A percentile compares a stretch with the other conserved stretches of the same genome.
phyloP scores from a whole-genome alignment of 495 filamentous ascomycete species.

The Amorphotheca resinae region DNA sequence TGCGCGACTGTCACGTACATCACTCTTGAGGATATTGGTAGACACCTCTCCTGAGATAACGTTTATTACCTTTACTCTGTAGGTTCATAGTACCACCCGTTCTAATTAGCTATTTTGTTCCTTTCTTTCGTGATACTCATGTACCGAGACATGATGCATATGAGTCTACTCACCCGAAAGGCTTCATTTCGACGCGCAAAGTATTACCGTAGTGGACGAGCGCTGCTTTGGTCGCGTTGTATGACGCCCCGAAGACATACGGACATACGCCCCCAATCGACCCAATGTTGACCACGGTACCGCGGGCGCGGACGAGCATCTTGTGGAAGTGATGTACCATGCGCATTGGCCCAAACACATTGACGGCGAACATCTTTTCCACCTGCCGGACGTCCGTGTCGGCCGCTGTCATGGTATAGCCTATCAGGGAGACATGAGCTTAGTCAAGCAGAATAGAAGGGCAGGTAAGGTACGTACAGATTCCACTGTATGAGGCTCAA shows the following conservation, averaged over 20 bases:
- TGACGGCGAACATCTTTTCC: background rate
- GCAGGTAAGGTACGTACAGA: background rate
- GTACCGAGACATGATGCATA: no score
- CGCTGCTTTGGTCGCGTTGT: slow-evolving; percentile 1
- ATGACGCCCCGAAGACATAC: background rate
- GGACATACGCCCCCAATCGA: background rate
- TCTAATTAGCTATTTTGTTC: no score
- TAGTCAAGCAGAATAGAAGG: background rate
- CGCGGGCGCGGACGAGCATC: background rate
- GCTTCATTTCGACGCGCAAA: background rate
- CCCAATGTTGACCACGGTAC: background rate
- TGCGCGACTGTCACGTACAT: no score
- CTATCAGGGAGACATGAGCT: background rate
- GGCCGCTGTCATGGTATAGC: background rate
- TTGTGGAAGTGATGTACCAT: background rate
- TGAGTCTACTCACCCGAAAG: background rate
- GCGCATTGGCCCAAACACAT: background rate
- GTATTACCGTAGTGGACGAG: background rate
- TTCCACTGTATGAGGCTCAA: background rate
- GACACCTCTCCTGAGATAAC: background rate
- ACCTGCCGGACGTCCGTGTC: background rate
- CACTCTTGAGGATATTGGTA: background rate
- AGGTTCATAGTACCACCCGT: background rate
- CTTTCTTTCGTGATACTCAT: no score
- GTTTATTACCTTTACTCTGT: background rate